Evolutionary conservation across 2,329 filamentous ascomycete species (phyloP).

Genomic region (Penicillium sp.): DNA sequence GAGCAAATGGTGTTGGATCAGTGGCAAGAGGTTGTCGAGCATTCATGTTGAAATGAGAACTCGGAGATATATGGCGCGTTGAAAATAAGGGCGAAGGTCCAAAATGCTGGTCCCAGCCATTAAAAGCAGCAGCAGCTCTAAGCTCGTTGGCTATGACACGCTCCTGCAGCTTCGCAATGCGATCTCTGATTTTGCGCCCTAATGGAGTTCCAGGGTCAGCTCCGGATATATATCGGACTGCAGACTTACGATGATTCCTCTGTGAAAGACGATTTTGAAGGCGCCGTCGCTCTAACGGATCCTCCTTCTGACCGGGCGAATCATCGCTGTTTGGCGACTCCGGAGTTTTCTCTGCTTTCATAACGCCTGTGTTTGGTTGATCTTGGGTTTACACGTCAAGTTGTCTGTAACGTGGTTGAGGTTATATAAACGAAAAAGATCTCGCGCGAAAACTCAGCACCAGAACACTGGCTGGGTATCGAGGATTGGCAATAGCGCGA

Average conservation of each 20-base stretch:
- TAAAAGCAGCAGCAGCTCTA: conserved; percentile 26
- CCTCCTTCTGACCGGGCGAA: conserved; percentile 21
- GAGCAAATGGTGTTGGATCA: not conserved
- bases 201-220: not conserved
- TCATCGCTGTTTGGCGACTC: conserved; percentile 10
- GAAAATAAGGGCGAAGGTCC: conserved; percentile 12
- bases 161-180: conserved; percentile 35
- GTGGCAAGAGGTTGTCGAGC: conserved; percentile 1
- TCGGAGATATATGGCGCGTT: not conserved
- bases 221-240: too few species aligned
- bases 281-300: conserved; percentile 29
- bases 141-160: conserved; percentile 35
- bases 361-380: not conserved
- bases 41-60: conserved; percentile 1
- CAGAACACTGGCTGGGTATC: not conserved
- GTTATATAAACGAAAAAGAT: not conserved
- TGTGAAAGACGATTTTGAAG: conserved; percentile 34
- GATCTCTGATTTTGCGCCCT: conserved; percentile 35
- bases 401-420: not conserved
- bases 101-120: conserved; percentile 27
- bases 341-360: conserved; percentile 7
- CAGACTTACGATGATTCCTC: conserved; percentile 29
- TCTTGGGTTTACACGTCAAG: not conserved
- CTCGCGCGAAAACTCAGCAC: not conserved
- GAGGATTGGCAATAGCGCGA: not conserved